Evolutionary conservation across 371 early-diverging fungal genomes (phyloP).

Genomic region (Phascolomyces articulosus): DNA sequence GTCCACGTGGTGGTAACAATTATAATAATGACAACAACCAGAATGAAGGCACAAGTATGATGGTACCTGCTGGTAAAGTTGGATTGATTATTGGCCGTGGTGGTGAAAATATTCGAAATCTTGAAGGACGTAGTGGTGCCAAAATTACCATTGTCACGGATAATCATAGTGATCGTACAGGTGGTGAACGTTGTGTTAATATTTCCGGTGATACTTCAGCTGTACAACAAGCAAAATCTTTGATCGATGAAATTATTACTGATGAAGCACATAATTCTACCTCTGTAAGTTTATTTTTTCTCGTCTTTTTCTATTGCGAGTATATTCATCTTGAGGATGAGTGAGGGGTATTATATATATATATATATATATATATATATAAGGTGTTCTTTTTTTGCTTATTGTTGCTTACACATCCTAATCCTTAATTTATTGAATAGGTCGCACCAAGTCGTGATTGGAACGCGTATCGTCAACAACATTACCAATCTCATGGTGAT

Average conservation of each 20-base stretch:
- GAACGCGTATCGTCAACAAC: slow-evolving; percentile 31
- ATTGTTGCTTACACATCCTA: too few relatives aligned
- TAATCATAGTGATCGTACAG: slow-evolving; percentile 47
- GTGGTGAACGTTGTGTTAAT: slow-evolving; percentile 67
- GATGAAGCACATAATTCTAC: slow-evolving; percentile 14
- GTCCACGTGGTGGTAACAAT: slow-evolving; percentile 34
- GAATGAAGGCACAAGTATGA: slow-evolving; percentile 34
- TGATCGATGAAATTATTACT: slow-evolving; percentile 82
- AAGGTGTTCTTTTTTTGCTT: neutral
- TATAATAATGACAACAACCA: too few relatives aligned
- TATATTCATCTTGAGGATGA: too few relatives aligned
- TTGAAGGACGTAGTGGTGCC: slow-evolving; percentile 82
- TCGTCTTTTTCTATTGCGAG: too few relatives aligned
- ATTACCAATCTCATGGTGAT: slow-evolving; percentile 13
- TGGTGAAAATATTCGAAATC: slow-evolving; percentile 87
- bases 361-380: too few relatives aligned
- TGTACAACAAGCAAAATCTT: slow-evolving; percentile 69
- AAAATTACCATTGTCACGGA: slow-evolving; percentile 84
- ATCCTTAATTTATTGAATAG: slow-evolving; percentile 9
- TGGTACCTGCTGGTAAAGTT: slow-evolving; percentile 73
- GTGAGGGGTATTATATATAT: too few relatives aligned
- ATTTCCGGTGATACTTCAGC: slow-evolving; percentile 74
- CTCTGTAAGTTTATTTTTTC: slow-evolving; percentile 4
- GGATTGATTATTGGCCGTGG: slow-evolving; percentile 90
- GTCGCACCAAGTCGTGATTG: slow-evolving; percentile 28